Conservation (phyloP, 1,139 yeast genomes). For the Diutina siamensis region DNA sequence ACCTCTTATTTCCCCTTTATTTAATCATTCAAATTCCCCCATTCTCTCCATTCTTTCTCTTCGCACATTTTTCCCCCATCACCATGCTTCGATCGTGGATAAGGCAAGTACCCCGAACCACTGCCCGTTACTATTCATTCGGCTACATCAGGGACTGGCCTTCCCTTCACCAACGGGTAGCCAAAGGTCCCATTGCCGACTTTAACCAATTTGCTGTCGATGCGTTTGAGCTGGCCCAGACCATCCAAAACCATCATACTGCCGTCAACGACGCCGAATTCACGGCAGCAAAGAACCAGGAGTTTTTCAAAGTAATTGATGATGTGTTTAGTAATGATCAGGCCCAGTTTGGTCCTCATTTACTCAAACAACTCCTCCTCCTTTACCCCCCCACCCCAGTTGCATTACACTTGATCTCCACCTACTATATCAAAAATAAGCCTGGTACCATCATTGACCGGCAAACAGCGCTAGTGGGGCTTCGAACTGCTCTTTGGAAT, state of each 20-base stretch:
- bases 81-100: too few species aligned
- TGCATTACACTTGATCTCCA: slow-evolving; percentile 15
- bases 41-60: not conserved
- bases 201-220: not conserved
- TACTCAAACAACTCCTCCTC: not conserved
- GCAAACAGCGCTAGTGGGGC: slow-evolving; percentile 46
- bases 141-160: not conserved
- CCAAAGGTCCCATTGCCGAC: not conserved
- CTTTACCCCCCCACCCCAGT: slow-evolving; percentile 4
- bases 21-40: not conserved
- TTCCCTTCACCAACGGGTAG: not conserved
- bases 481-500: slow-evolving; percentile 45
- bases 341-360: not conserved
- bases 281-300: not conserved
- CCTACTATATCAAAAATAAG: slow-evolving; percentile 27
- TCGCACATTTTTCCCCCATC: not conserved
- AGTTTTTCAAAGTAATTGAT: not conserved
- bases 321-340: not conserved
- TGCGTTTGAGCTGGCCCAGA: not conserved
- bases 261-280: not conserved
- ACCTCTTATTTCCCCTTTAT: not conserved
- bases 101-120: too few species aligned
- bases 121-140: not conserved
- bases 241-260: not conserved
- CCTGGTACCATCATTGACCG: slow-evolving; percentile 21